Conservation (phyloP, 2,329 filamentous ascomycete genomes). For the Capronia americana region DNA sequence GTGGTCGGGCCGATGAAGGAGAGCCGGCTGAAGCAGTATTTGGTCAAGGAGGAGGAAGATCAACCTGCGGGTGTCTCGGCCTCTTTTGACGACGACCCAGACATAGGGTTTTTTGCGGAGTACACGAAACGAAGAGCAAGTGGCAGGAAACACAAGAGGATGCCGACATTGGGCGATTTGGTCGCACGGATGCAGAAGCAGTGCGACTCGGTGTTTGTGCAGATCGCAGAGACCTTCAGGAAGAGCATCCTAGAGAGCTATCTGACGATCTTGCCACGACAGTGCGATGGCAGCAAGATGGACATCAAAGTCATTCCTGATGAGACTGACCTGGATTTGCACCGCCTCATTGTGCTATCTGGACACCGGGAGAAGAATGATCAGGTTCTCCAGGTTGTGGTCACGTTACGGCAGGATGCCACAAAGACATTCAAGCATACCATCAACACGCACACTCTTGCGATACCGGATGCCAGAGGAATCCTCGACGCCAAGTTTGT, state of each 20-base stretch:
- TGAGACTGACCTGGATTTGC: constrained; percentile 23
- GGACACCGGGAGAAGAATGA: constrained; percentile 11
- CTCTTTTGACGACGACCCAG: constrained; percentile 31
- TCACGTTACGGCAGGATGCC: constrained; percentile 22
- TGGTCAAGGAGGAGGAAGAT: constrained; percentile 43
- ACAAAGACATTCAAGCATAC: constrained; percentile 22
- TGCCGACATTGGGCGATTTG: constrained; percentile 69
- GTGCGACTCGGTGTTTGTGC: constrained; percentile 67
- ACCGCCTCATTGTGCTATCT: constrained; percentile 22
- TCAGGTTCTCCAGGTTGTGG: constrained; percentile 14
- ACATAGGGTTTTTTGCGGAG: constrained; percentile 52
- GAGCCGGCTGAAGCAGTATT: constrained; percentile 44
- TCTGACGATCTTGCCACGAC: constrained; percentile 26
- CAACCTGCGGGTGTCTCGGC: background rate
- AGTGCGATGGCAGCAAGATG: constrained; percentile 16
- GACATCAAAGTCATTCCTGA: constrained; percentile 30
- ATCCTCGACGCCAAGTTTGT: constrained; percentile 72
- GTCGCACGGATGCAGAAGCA: constrained; percentile 64
- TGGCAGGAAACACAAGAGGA: constrained; percentile 52
- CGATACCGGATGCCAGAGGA: constrained; percentile 44
- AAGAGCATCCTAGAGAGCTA: constrained; percentile 67
- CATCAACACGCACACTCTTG: background rate
- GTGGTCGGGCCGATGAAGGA: constrained; percentile 60
- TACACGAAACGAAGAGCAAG: constrained; percentile 60
- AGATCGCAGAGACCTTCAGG: constrained; percentile 73